A percentile compares a stretch with the other conserved stretches of the same genome.
phyloP scores from a whole-genome alignment of 2,329 filamentous ascomycete species.

The Sordariomycetes sp. region DNA sequence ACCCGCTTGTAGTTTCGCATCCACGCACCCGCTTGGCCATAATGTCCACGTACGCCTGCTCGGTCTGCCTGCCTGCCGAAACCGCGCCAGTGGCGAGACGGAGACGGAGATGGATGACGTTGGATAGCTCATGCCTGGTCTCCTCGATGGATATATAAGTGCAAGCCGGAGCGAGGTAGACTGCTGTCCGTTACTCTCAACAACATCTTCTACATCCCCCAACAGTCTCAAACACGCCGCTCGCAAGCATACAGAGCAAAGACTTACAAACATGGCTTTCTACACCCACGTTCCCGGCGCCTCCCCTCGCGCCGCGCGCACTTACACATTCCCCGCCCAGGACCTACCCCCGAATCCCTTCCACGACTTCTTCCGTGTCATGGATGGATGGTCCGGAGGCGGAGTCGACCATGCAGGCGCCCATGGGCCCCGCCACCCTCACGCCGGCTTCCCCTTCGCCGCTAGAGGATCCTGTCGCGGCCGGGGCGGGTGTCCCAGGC shows the following conservation, averaged over 20 bases:
- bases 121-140: background rate
- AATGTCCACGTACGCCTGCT: background rate
- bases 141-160: background rate
- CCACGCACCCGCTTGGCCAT: background rate
- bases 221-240: background rate
- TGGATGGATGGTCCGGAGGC: background rate
- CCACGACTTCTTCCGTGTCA: slow-evolving; percentile 1
- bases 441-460: slow-evolving; percentile 15
- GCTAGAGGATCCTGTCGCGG: slow-evolving; percentile 6
- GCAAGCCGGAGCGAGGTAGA: background rate
- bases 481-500: slow-evolving; percentile 7
- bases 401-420: background rate
- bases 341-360: background rate
- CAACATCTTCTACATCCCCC: background rate
- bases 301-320: background rate
- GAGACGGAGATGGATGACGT: background rate
- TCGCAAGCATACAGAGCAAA: background rate
- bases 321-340: background rate
- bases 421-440: slow-evolving; percentile 12
- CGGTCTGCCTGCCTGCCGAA: background rate
- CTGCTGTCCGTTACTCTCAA: background rate
- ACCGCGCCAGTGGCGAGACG: background rate
- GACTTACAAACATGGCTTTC: slow-evolving; percentile 2
- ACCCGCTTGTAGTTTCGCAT: background rate
- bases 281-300: background rate